Conservation (phyloP, 306 rosid genomes). For the Pyrus pyrifolia region DNA sequence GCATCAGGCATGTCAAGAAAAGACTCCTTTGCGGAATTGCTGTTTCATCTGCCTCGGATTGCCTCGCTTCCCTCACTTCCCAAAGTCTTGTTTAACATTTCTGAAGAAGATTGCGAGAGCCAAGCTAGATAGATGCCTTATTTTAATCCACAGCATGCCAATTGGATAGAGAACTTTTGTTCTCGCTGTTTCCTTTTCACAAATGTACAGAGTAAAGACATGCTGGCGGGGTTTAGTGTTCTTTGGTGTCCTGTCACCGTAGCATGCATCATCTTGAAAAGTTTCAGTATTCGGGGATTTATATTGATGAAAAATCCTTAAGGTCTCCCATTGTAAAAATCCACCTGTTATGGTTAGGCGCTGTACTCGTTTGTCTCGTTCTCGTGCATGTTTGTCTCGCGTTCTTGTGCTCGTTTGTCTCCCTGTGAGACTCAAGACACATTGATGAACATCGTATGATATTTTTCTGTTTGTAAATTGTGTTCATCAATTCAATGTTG, state of each 20-base stretch:
- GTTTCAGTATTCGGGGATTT: slow-evolving; percentile 52
- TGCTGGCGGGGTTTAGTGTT: slow-evolving; percentile 4
- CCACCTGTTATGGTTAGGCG: not conserved
- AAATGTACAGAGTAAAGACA: not conserved
- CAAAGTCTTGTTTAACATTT: slow-evolving; percentile 60
- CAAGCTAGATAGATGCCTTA: slow-evolving; percentile 22
- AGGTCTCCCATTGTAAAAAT: slow-evolving; percentile 11
- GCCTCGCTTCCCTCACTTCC: slow-evolving; percentile 49
- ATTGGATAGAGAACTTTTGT: not conserved
- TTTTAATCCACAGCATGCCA: not conserved
- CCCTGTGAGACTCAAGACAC: too few species aligned
- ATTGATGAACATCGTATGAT: too few species aligned
- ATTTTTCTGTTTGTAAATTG: too few species aligned
- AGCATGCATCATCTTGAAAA: slow-evolving; percentile 14
- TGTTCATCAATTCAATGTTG: too few species aligned
- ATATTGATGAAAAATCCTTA: slow-evolving; percentile 66
- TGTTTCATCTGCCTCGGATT: slow-evolving; percentile 70
- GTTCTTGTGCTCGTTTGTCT: too few species aligned
- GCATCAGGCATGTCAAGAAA: slow-evolving; percentile 60
- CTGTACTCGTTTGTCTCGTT: not conserved
- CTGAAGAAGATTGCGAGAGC: slow-evolving; percentile 50
- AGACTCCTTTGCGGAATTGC: slow-evolving; percentile 69
- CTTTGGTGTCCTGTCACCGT: not conserved
- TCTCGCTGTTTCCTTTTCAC: not conserved
- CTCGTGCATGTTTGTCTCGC: too few species aligned